Conservation (phyloP, 179 eudicot genomes). For the Amaranthus tricolor region DNA sequence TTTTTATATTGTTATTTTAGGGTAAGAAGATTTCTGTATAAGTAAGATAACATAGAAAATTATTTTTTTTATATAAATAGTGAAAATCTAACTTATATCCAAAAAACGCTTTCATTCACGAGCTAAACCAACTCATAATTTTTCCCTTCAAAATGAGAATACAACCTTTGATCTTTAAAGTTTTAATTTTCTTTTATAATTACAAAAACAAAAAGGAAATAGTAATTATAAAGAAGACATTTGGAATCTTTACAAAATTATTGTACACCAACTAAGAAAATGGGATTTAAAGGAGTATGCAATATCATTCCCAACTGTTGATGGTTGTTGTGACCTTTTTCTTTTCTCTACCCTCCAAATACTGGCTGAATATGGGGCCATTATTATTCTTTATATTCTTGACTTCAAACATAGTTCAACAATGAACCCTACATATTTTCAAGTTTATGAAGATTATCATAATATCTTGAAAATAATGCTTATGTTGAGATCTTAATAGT, state of each 20-base stretch:
- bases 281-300: background rate
- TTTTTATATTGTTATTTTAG: no score
- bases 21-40: no score
- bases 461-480: no score
- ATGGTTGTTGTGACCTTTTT: background rate
- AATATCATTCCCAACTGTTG: background rate
- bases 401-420: background rate
- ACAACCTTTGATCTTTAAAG: background rate
- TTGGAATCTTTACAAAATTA: background rate
- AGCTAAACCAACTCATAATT: no score
- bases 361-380: slow-evolving; percentile 2
- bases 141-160: background rate
- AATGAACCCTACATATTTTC: background rate
- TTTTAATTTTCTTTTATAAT: background rate
- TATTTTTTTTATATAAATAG: no score
- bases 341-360: background rate
- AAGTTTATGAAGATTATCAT: no score
- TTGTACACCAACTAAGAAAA: background rate
- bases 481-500: no score
- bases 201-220: background rate
- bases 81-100: no score
- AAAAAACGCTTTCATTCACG: no score
- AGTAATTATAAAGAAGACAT: background rate
- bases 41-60: no score
- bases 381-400: slow-evolving; percentile 9